phyloP scores from a whole-genome alignment of 83 land plant species.

The Diphasiastrum complanatum region DNA sequence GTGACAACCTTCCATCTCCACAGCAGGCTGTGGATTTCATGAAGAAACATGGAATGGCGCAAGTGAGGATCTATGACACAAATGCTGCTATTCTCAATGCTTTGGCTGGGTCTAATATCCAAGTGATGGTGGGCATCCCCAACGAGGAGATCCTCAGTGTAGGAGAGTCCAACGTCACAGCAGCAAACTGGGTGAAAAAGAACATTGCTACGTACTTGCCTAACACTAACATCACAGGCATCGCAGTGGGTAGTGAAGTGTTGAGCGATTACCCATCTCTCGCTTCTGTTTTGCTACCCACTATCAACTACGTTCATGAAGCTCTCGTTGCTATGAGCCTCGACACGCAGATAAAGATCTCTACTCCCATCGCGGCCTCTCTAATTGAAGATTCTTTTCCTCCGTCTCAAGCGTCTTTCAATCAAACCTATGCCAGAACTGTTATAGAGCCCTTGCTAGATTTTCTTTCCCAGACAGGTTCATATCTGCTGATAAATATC shows the following conservation, averaged over 20 bases:
- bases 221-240: conserved; percentile 49
- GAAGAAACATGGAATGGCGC: conserved; percentile 31
- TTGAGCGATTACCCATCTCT: conserved; percentile 39
- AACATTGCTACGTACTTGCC: conserved; percentile 46
- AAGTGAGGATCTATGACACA: conserved; percentile 50
- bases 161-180: conserved; percentile 50
- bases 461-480: conserved; percentile 52
- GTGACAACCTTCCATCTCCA: conserved; percentile 44
- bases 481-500: conserved; percentile 60
- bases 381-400: conserved; percentile 60
- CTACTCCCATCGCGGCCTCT: conserved; percentile 53
- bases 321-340: conserved; percentile 57
- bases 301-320: conserved; percentile 52
- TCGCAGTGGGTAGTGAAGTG: conserved; percentile 73
- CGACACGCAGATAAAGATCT: conserved; percentile 47
- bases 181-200: conserved; percentile 59
- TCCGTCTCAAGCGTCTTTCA: conserved; percentile 65
- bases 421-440: conserved; percentile 40
- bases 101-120: conserved; percentile 50
- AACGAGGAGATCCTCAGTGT: conserved; percentile 59
- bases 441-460: conserved; percentile 47
- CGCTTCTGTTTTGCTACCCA: conserved; percentile 43
- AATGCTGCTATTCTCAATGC: conserved; percentile 54
- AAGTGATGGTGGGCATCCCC: conserved; percentile 48
- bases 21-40: conserved; percentile 47